These are phyloP conservation scores for Corylus americana DNA, from an alignment of 306 rosid genomes.

Conservation along the genomic window DNA sequence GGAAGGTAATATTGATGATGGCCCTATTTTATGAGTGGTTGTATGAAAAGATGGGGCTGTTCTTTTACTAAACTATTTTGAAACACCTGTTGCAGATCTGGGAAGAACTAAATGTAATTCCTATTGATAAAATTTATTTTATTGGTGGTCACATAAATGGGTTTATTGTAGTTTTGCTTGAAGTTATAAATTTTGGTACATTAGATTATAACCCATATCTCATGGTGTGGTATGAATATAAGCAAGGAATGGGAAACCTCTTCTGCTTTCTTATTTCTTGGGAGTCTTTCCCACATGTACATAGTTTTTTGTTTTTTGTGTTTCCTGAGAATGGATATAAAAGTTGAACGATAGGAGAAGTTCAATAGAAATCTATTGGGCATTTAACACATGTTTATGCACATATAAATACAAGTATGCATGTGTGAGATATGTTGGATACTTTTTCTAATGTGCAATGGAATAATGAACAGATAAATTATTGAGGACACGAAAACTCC, in stretches of 20 bases:
- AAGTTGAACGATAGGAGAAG: neutral
- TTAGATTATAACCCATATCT: neutral
- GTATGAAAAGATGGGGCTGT: neutral
- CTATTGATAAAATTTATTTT: neutral
- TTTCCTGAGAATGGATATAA: constrained; percentile 6
- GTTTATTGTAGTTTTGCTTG: neutral
- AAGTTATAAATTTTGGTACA: neutral
- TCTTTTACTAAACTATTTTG: neutral
- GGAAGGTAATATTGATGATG: constrained; percentile 52
- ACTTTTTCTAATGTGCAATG: neutral
- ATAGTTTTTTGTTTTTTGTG: neutral
- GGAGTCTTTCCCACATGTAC: neutral
- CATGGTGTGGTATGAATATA: constrained; percentile 4
- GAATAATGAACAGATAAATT: constrained; percentile 55
- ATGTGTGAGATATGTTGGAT: neutral
- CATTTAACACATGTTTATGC: neutral
- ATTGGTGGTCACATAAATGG: neutral
- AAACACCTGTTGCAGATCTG: neutral
- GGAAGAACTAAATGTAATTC: neutral
- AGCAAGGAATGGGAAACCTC: neutral
- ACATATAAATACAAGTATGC: neutral
- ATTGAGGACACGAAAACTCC: constrained; percentile 76
- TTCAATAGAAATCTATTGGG: neutral
- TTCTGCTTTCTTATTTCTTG: constrained; percentile 2
- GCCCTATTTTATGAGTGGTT: neutral